Evolutionary conservation across 2,329 filamentous ascomycete species (phyloP), one percentile per base, ranked within the genome.

Genomic region (Xylaria sp.): DNA sequence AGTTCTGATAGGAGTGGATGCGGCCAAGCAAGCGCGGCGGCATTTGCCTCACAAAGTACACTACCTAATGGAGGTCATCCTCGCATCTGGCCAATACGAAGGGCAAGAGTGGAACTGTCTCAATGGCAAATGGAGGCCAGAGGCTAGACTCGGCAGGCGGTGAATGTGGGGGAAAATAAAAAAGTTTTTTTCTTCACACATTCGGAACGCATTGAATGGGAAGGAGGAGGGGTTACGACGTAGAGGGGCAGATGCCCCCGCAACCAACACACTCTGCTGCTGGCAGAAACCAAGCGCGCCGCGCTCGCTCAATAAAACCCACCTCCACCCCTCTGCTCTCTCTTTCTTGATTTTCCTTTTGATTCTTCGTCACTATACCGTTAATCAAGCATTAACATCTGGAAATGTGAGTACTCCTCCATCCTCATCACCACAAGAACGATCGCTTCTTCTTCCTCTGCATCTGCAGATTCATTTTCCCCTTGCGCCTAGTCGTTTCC

Each of bases 371-470:
- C 76, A 76, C 76, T 77, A 79, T 78, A 80, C 78, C 78, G 75
- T 78, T 78, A 79, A 79, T 79, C 78, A 78, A 79, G 78, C 78
- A 80, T 80, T 79, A 78, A 76, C 72, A 75, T 73, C 76, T 78
- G 75, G 75, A 74, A 75, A 73, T 65, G 74, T 76, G 64, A 74
- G 73, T 66, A 53, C 56, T 30, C 56, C 46, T n/a, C 55, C 70
- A 74, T 57, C 69, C 18, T 62, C 70, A 67, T 60, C 65, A 34
- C 45, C 23, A 28, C 41, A 2, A 59, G 52, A 28, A 23, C 56
- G 55, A 32, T 52, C 41, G 34, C 63, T 39, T 36, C 43, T 39
- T 65, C 65, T 56, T 36, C 65, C 52, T 36, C 53, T 53, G 18
- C 53, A 50, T 23, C 25, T 41, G 28, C 53, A 4, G 18, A 45